Conservation (phyloP, 2,329 filamentous ascomycete genomes). For the Ophiostoma quercus region DNA sequence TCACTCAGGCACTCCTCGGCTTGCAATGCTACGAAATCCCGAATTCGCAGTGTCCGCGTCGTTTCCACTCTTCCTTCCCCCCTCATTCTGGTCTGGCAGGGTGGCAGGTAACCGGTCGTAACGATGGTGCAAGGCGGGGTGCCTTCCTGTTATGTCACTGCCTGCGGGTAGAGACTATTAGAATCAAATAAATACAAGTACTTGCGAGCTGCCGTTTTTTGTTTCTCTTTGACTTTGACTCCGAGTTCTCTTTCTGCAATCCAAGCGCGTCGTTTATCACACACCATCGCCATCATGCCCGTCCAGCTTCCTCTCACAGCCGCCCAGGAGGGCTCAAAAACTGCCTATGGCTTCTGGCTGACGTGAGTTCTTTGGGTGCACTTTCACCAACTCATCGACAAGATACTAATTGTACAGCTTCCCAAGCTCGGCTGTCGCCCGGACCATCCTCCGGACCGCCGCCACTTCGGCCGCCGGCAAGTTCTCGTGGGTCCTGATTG, state of each 20-base stretch:
- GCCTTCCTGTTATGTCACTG: neutral
- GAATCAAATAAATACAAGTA: conserved; percentile 12
- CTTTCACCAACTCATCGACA: no score
- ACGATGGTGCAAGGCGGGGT: conserved; percentile 2
- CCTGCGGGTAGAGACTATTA: neutral
- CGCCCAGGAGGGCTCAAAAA: conserved; percentile 18
- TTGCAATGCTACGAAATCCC: conserved; percentile 22
- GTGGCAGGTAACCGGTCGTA: conserved; percentile 4
- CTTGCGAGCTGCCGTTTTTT: neutral
- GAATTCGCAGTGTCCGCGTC: conserved; percentile 15
- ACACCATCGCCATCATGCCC: conserved; percentile 6
- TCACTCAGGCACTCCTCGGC: conserved; percentile 18
- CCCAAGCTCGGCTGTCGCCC: conserved; percentile 25
- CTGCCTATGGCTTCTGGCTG: conserved; percentile 28
- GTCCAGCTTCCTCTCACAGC: conserved; percentile 15
- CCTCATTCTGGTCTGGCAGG: conserved; percentile 12
- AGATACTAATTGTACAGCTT: conserved; percentile 18
- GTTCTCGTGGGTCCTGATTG: conserved; percentile 36
- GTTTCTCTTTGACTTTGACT: neutral
- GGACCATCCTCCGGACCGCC: conserved; percentile 26
- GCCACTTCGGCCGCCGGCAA: conserved; percentile 18
- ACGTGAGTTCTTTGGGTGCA: conserved; percentile 26
- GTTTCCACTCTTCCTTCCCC: conserved; percentile 8
- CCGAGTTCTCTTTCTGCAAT: neutral
- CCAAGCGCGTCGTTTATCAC: neutral